Evolutionary conservation across 495 filamentous ascomycete genomes (phyloP).

Genomic region (Penicillium silybi): DNA sequence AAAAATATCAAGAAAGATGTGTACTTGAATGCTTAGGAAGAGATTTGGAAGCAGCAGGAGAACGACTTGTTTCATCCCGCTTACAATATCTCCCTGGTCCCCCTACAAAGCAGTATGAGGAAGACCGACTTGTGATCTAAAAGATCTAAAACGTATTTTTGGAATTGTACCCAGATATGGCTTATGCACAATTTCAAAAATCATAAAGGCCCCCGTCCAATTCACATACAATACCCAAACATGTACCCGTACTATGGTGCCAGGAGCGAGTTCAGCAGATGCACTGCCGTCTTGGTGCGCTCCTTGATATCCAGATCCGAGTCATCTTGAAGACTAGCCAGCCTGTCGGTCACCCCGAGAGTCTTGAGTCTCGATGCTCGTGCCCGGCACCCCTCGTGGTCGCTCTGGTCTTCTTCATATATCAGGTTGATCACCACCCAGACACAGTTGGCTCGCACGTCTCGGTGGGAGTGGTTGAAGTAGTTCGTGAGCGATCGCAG

Average conservation of each 20-base stretch:
- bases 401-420: conserved; percentile 68
- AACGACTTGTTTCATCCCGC: no score
- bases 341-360: conserved; percentile 64
- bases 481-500: conserved; percentile 49
- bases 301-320: conserved; percentile 79
- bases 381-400: conserved; percentile 55
- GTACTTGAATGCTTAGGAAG: no score
- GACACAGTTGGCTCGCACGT: conserved; percentile 69
- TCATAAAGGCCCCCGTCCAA: neutral
- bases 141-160: neutral
- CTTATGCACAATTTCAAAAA: conserved; percentile 11
- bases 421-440: conserved; percentile 82
- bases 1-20: no score
- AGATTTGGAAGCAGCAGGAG: no score
- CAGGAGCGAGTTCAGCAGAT: conserved; percentile 52
- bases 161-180: neutral
- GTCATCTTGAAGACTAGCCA: conserved; percentile 65
- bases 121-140: neutral
- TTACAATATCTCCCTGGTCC: no score
- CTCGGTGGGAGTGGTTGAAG: conserved; percentile 63
- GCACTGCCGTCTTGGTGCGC: conserved; percentile 71
- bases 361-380: conserved; percentile 64
- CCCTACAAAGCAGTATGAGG: neutral
- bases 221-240: neutral
- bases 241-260: conserved; percentile 14